phyloP scores from a whole-genome alignment of 371 early-diverging fungal genomes.

The Actinomortierella wolfii region DNA sequence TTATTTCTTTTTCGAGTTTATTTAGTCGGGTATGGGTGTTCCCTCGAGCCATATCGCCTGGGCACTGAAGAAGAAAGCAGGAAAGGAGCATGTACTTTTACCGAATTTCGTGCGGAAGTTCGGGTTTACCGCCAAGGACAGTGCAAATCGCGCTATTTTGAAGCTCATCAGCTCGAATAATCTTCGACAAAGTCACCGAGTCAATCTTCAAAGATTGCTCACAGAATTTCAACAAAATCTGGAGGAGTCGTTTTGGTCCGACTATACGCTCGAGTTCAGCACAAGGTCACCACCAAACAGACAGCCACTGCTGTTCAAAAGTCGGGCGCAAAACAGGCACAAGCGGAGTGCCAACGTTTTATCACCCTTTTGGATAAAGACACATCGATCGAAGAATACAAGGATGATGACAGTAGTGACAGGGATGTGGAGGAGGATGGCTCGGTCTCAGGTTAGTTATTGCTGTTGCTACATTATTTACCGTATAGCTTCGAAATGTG shows the following conservation, averaged over 20 bases:
- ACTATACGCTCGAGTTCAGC: not conserved
- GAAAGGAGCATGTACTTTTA: slow-evolving; percentile 3
- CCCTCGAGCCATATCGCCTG: not conserved
- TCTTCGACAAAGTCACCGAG: slow-evolving; percentile 1
- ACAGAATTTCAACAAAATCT: not conserved
- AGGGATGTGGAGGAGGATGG: not conserved
- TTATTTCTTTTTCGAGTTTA: not conserved
- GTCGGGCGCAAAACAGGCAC: not conserved
- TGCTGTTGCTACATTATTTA: too few relatives aligned
- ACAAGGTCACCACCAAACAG: not conserved
- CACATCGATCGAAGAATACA: not conserved
- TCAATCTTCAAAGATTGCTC: not conserved
- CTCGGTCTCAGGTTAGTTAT: too few relatives aligned
- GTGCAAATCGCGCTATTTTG: slow-evolving; percentile 1
- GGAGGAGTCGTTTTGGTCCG: not conserved
- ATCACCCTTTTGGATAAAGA: not conserved
- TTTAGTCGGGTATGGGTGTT: not conserved
- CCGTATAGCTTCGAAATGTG: too few relatives aligned
- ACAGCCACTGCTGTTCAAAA: not conserved
- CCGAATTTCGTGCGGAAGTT: not conserved
- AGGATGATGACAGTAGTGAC: not conserved
- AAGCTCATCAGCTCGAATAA: not conserved
- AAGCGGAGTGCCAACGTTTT: not conserved
- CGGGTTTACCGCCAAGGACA: not conserved
- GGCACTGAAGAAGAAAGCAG: not conserved